These are phyloP conservation scores for Crithidia fasciculata DNA, from an alignment of 208 protist genomes.

Conservation along the genomic window DNA sequence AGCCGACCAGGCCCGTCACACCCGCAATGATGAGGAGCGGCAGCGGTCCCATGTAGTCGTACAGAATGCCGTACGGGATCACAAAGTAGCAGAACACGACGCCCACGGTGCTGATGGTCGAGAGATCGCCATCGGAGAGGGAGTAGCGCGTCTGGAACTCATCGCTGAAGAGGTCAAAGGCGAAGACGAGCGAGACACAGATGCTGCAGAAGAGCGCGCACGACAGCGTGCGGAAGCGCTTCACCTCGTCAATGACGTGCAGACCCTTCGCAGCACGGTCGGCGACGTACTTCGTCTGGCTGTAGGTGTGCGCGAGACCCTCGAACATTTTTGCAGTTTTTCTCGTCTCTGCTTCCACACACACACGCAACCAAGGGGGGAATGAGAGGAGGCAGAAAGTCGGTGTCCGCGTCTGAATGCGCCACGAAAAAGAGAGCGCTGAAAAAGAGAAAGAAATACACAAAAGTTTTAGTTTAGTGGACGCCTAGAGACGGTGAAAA, in stretches of 20 bases:
- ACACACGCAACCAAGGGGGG: not conserved
- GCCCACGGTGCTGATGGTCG: slow-evolving; percentile 73
- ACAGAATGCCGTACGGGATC: slow-evolving; percentile 67
- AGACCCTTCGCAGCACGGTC: slow-evolving; percentile 39
- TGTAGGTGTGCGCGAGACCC: slow-evolving; percentile 33
- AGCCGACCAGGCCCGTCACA: slow-evolving; percentile 48
- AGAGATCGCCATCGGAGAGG: slow-evolving; percentile 65
- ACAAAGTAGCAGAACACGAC: slow-evolving; percentile 74
- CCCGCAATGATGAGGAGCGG: slow-evolving; percentile 42
- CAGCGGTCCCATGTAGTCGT: slow-evolving; percentile 54
- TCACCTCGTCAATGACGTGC: slow-evolving; percentile 62
- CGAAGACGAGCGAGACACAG: slow-evolving; percentile 66
- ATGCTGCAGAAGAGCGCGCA: slow-evolving; percentile 71
- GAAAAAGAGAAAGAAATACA: not conserved
- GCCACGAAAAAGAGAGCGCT: not conserved
- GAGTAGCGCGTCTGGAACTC: slow-evolving; percentile 47
- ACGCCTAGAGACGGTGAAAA: not conserved
- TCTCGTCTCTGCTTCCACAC: not conserved
- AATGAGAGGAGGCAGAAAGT: not conserved
- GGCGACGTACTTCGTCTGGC: slow-evolving; percentile 43
- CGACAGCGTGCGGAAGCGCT: slow-evolving; percentile 61
- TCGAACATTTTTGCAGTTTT: slow-evolving; percentile 4
- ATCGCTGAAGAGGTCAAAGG: slow-evolving; percentile 68
- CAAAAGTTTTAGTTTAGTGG: too few relatives aligned
- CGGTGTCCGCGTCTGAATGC: not conserved